These are phyloP conservation scores for Suaeda aralocaspica DNA, from an alignment of 148 eudicot species.

Conservation along the genomic window DNA sequence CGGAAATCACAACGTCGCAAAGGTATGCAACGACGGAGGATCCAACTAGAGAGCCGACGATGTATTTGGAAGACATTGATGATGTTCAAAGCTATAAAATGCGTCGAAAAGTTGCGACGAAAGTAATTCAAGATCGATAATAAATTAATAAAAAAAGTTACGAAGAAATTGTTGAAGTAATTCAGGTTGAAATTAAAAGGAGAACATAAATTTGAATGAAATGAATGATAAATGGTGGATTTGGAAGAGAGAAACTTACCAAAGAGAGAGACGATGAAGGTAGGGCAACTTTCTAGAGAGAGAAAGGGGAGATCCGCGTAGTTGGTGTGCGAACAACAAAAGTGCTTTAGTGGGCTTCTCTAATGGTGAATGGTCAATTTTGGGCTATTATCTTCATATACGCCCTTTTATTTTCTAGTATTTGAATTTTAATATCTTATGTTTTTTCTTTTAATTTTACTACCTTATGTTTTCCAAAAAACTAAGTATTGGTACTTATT, in stretches of 20 bases:
- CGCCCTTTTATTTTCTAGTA: no score
- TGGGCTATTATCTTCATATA: no score
- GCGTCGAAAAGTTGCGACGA: slow-evolving; percentile 5
- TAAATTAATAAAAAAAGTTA: background rate
- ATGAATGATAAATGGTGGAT: background rate
- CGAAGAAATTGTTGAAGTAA: background rate
- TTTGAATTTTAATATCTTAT: no score
- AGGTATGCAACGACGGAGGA: slow-evolving; percentile 30
- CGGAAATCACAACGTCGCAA: slow-evolving; percentile 33
- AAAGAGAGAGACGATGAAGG: slow-evolving; percentile 2
- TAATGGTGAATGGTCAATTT: no score
- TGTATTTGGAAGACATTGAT: slow-evolving; percentile 36
- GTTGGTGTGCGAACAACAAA: background rate
- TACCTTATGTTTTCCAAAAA: no score
- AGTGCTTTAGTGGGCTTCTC: slow-evolving; percentile 1
- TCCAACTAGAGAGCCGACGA: slow-evolving; percentile 28
- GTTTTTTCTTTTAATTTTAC: no score
- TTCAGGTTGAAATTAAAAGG: background rate
- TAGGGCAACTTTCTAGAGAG: slow-evolving; percentile 12
- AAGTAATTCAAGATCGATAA: slow-evolving; percentile 9
- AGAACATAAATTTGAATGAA: background rate
- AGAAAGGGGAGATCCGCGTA: background rate
- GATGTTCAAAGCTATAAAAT: background rate
- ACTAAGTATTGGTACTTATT: no score
- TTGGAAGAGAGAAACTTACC: slow-evolving; percentile 9